Evolutionary conservation across 2,329 filamentous ascomycete species (phyloP), one percentile per base, ranked within the genome.

Genomic region (Penicillium rolfsii): DNA sequence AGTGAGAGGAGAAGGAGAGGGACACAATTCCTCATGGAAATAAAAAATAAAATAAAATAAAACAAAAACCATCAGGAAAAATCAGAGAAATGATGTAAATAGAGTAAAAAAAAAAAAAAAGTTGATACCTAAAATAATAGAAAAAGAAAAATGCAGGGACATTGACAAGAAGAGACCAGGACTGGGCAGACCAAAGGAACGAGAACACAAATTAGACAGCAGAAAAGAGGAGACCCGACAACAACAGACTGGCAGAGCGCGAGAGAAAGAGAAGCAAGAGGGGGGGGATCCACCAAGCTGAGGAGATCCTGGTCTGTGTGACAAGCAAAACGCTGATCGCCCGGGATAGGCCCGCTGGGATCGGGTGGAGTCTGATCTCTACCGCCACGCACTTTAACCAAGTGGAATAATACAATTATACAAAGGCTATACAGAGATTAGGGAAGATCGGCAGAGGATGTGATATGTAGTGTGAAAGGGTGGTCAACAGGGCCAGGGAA

Each of bases 251-350:
- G 35, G 14, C 6, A 64, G 59, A 63, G 66, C 62, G 60, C 62
- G 61, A 58, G 64, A 50, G 55, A 61, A 54, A 64, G 46, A 57
- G 30, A 33, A 33, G 30, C 7, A 33, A 33, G 30, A 33, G 30
- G 58, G 69, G 58, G 69, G 72, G 72, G 71, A 45, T 57, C 66
- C 66, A 68, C 66, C 61, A 56, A 67, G 66, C 62, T 66, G 58
- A 65, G 62, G 59, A 53, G 50, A 68, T 67, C 64, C 66, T 67
- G 64, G 66, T 67, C 64, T 68, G 66, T 68, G 66, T 68, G 66
- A 68, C 65, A 61, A 61, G 55, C 63, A 65, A 62, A 59, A 54
- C 50, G 64, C 59, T 68, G 66, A 68, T 68, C 66, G 59, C 35
- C 61, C 60, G 63, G 63, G 65, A 64, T 64, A 64, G 57, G 60